Evolutionary conservation across 2,329 filamentous ascomycete genomes (phyloP).

Genomic region (Calonectria naviculata): DNA sequence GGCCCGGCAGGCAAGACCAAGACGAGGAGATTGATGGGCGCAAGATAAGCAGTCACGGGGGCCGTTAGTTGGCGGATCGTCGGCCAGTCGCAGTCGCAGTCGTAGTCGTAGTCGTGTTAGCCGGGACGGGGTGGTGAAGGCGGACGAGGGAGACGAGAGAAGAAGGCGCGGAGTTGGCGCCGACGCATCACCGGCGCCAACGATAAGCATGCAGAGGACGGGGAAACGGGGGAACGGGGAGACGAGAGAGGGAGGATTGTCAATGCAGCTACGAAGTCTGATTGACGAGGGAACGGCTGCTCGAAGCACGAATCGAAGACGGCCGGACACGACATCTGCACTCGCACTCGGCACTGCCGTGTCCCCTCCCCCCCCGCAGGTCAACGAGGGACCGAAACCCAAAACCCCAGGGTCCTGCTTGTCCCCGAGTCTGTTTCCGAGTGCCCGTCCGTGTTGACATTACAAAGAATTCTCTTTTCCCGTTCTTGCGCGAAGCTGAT

Average conservation of each 20-base stretch:
- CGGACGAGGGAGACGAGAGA: background rate
- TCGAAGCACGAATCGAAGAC: background rate
- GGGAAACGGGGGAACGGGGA: background rate
- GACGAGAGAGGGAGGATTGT: background rate
- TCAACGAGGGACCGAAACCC: background rate
- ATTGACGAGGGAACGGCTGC: background rate
- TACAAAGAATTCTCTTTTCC: background rate
- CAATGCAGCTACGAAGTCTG: background rate
- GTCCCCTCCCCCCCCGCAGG: background rate
- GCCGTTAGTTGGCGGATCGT: constrained; percentile 18
- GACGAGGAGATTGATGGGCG: background rate
- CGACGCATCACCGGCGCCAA: background rate
- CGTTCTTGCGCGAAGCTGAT: background rate
- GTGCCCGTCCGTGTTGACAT: too few species aligned
- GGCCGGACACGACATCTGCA: background rate
- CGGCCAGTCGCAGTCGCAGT: background rate
- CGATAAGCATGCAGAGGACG: constrained; percentile 13
- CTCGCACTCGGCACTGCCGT: background rate
- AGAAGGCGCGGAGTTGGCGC: background rate
- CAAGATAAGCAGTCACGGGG: constrained; percentile 27
- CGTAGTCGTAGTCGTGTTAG: background rate
- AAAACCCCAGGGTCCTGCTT: background rate
- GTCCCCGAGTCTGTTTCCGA: background rate
- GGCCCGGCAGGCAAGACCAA: constrained; percentile 16
- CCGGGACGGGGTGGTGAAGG: background rate